Evolutionary conservation across 1,284 basidiomycete genomes (phyloP), one percentile per base, ranked within the genome.

Genomic region (Moesziomyces sp.): DNA sequence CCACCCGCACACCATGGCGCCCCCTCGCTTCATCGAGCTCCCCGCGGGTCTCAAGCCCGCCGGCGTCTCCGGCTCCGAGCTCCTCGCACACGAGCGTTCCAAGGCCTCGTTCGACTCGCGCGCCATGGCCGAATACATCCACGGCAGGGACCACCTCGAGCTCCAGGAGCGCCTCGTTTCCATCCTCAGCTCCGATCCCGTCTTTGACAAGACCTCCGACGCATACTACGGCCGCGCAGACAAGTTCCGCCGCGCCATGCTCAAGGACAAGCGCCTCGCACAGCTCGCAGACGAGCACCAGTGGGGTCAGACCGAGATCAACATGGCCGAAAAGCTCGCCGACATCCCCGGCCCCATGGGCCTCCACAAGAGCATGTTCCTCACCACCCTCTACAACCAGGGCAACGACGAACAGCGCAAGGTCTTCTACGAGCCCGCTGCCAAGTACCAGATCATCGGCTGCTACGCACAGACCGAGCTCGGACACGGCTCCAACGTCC

Each of bases 131-230:
- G 60, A 70, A 40, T 82, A 81, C 69, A 73, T 82, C 26, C 73
- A 76, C 58, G 80, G 80, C 52, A 70, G 74, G 52, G 54, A 74
- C n/a, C 64, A 53, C 43, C 69, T 82, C 55, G 74, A 79, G 35
- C 87, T 72, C 28, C 88, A 87, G 49, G 73, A 86, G 24, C 84
- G 85, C 38, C 83, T 92, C 9, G 85, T 88, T 14, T 65, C 82
- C 2, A 69, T 90, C 16, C 83, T 92, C 54, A 85, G 86, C 30
- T 82, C 85, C 2, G 91, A 92, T 63, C 87, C 88, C 24, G 48
- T 61, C 30, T 92, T 93, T 69, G 88, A 90, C 83, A 92, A 91
- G 81, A 85, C 87, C 0, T 82, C 86, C 56, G 87, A 88, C 89
- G 89, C 78, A 69, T 85, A 84, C 77, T 65, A 82, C 50, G 74